These are phyloP conservation scores for Aspergillus aculeatinus DNA, from an alignment of 2,329 filamentous ascomycete genomes.

Conservation along the genomic window DNA sequence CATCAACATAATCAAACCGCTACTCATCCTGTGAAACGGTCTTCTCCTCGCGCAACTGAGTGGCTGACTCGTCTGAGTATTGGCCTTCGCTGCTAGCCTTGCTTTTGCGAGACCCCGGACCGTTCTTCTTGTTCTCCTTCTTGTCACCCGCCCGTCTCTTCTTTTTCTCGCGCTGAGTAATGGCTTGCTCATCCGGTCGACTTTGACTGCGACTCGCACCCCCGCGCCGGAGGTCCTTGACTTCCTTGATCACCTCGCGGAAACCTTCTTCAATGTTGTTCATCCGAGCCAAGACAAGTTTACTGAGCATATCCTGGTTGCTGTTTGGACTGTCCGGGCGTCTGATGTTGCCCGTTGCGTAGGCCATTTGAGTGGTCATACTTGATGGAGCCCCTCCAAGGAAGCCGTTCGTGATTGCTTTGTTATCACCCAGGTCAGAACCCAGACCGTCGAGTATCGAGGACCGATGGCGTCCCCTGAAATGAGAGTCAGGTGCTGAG, in stretches of 20 bases:
- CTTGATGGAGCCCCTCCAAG: conserved; percentile 68
- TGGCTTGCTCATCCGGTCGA: conserved; percentile 27
- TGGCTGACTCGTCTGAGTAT: conserved; percentile 8
- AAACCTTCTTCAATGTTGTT: conserved; percentile 91
- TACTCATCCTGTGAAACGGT: not conserved
- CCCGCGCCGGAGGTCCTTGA: conserved; percentile 61
- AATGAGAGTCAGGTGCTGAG: conserved; percentile 45
- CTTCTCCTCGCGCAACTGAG: conserved; percentile 1
- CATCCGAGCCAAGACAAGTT: conserved; percentile 84
- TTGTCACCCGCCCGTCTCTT: conserved; percentile 24
- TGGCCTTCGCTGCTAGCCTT: conserved; percentile 22
- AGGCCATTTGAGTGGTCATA: conserved; percentile 77
- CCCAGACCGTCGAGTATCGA: conserved; percentile 72
- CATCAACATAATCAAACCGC: not conserved
- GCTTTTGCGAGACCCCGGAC: conserved; percentile 18
- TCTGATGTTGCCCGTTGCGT: conserved; percentile 64
- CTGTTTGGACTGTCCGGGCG: conserved; percentile 43
- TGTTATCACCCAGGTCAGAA: conserved; percentile 68
- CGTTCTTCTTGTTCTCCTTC: conserved; percentile 24
- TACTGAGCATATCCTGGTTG: conserved; percentile 71
- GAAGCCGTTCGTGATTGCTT: conserved; percentile 60
- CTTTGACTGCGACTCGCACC: conserved; percentile 32
- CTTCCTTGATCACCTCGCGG: conserved; percentile 78
- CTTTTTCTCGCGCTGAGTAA: conserved; percentile 26
- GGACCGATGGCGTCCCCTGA: conserved; percentile 49